Base-by-base conservation (phyloP, 441 rosid species). In the Populus hybrid region DNA sequence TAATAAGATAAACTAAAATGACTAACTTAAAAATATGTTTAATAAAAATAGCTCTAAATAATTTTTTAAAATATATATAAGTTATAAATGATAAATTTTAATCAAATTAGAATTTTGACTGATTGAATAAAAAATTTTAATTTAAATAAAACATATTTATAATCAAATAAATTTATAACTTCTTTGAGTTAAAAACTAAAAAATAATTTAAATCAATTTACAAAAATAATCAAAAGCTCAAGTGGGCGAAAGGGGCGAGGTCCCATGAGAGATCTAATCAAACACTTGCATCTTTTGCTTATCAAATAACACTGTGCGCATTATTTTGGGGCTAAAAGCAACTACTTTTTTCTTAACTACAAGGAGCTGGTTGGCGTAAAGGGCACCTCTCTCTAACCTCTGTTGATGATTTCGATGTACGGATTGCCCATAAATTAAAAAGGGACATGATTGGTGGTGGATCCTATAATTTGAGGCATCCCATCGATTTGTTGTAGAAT, bases 361-460 rank as follows among this genome's bases (percentile, higher is more conserved):
- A 50, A 68, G 40, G 24, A 34, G 50, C 46, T 74, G 38, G 64
- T 77, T 61, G 73, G 71, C 68, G 71, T 57, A 59, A 73, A 42
- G 76, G 71, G 23, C 50, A 67, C 3, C 10, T 36, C 28, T 9
- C 5, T 10, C 66, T 35, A 24, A 26, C 76, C 20, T 32, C 75
- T 71, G 40, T 28, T 20, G 32, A 76, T 59, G 69, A 61, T 75
- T 10, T 71, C 8, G 80, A 75, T 71, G 83, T 70, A 81, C 81
- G 77, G 78, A 72, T 65, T 71, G 18, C 66, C 73, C 12, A 69
- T 20, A 76, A 50, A 2, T 61, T 12, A 10, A 69, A 57, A 32
- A 21, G 57, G 11, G 6, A 26, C 79, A 32, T 24, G 53, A 67
- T 67, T 68, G 73, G n/a, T 20, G 34, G 57, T 73, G 77, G 73